Percentiles rank a stretch among this genome's conserved stretches.
phyloP scores from a whole-genome alignment of 2,329 filamentous ascomycete species.

The Fusarium domesticum region DNA sequence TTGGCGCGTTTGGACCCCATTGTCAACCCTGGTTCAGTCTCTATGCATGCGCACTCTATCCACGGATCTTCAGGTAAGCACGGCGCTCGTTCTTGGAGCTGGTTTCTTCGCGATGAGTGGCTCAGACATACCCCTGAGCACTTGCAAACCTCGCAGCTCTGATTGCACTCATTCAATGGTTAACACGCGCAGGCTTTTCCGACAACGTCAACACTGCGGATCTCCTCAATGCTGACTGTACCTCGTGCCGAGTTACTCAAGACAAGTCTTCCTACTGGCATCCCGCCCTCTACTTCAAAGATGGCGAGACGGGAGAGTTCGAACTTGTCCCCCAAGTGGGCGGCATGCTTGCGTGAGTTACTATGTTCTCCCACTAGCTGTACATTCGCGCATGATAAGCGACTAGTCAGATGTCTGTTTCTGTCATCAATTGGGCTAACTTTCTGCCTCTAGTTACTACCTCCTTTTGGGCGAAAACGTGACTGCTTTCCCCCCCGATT shows the following conservation, averaged over 20 bases:
- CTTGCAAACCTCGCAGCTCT: too few species aligned
- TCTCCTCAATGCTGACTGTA: constrained; percentile 65
- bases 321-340: constrained; percentile 71
- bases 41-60: constrained; percentile 69
- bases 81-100: not conserved
- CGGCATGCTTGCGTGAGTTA: constrained; percentile 78
- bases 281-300: constrained; percentile 73
- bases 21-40: constrained; percentile 56
- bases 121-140: too few species aligned
- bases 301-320: constrained; percentile 59
- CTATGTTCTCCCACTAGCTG: not conserved
- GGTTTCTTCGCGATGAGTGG: not conserved
- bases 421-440: too few species aligned
- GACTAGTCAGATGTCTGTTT: constrained; percentile 6
- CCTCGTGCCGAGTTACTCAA: constrained; percentile 73
- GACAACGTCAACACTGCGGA: constrained; percentile 54
- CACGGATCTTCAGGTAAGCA: constrained; percentile 73
- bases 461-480: constrained; percentile 66
- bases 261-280: constrained; percentile 91
- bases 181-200: constrained; percentile 56
- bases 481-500: constrained; percentile 70
- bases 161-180: constrained; percentile 14
- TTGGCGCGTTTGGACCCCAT: constrained; percentile 76
- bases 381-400: not conserved
- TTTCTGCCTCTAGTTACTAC: constrained; percentile 75